phyloP scores from a whole-genome alignment of 495 filamentous ascomycete species.

The Penicillium malachiteum region DNA sequence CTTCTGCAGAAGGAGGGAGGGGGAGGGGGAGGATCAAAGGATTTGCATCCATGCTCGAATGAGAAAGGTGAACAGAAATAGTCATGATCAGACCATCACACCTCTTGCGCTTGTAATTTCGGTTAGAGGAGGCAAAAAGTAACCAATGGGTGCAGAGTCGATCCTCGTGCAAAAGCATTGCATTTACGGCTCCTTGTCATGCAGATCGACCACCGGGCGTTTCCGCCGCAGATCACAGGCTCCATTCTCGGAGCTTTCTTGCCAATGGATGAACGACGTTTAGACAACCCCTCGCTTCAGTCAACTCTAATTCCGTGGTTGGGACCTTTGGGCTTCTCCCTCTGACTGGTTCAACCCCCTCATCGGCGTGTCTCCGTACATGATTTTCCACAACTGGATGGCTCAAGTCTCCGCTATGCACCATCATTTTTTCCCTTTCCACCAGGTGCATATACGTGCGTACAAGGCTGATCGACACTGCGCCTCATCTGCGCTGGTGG shows the following conservation, averaged over 20 bases:
- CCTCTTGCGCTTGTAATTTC: constrained; percentile 6
- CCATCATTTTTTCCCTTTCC: background rate
- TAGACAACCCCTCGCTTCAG: constrained; percentile 26
- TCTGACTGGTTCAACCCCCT: constrained; percentile 1
- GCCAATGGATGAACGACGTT: constrained; percentile 33
- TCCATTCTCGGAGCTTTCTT: constrained; percentile 35
- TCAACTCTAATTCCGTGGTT: constrained; percentile 25
- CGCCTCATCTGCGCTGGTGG: constrained; percentile 29
- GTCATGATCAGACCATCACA: constrained; percentile 5
- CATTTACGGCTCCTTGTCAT: constrained; percentile 10
- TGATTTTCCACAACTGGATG: background rate
- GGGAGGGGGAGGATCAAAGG: constrained; percentile 3
- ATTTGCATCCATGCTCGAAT: constrained; percentile 21
- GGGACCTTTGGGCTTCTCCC: background rate
- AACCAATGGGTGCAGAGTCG: background rate
- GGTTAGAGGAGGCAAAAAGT: constrained; percentile 3
- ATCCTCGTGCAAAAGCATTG: constrained; percentile 4
- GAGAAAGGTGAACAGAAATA: constrained; percentile 15
- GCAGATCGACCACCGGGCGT: constrained; percentile 36
- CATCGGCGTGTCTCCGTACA: background rate
- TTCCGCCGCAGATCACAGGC: constrained; percentile 41
- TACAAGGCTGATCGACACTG: constrained; percentile 30
- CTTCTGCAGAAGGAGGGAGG: constrained; percentile 1
- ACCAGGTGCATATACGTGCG: constrained; percentile 1
- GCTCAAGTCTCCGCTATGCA: background rate